These are phyloP conservation scores for Harrya chromipes DNA, from an alignment of 768 basidiomycete species.

Conservation along the genomic window DNA sequence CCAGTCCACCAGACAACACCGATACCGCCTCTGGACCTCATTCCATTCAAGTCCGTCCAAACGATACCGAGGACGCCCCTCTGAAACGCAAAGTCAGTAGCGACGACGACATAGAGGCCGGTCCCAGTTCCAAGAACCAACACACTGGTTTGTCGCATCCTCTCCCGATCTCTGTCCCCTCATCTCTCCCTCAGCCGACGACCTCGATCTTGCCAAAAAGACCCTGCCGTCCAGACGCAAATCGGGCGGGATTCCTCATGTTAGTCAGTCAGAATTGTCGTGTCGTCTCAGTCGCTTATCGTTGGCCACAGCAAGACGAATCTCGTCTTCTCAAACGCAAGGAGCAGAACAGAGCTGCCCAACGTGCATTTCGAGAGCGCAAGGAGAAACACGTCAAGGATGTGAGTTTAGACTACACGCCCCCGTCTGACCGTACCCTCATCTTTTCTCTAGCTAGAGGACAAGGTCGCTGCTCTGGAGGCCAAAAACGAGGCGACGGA, in stretches of 20 bases:
- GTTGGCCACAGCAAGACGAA: slow-evolving; percentile 52
- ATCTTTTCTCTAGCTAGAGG: slow-evolving; percentile 64
- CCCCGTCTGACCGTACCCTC: slow-evolving; percentile 9
- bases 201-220: slow-evolving; percentile 25
- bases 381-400: slow-evolving; percentile 98
- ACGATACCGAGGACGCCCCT: slow-evolving; percentile 43
- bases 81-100: slow-evolving; percentile 79
- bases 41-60: slow-evolving; percentile 22
- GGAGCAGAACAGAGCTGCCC: slow-evolving; percentile 96
- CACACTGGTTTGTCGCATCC: slow-evolving; percentile 50
- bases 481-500: slow-evolving; percentile 69
- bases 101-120: slow-evolving; percentile 59
- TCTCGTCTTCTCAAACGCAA: slow-evolving; percentile 81
- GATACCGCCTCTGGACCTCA: slow-evolving; percentile 24
- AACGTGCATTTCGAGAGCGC: slow-evolving; percentile 94
- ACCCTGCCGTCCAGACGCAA: slow-evolving; percentile 35
- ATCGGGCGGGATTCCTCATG: slow-evolving; percentile 37
- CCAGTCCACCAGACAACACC: slow-evolving; percentile 61
- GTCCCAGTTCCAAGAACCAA: slow-evolving; percentile 63
- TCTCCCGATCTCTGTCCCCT: slow-evolving; percentile 1
- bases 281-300: slow-evolving; percentile 1
- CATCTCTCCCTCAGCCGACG: slow-evolving; percentile 19
- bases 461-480: slow-evolving; percentile 84
- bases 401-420: slow-evolving; percentile 47
- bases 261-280: slow-evolving; percentile 24